Evolutionary conservation across 2,329 filamentous ascomycete genomes (phyloP).

Genomic region (Fusarium illudens): DNA sequence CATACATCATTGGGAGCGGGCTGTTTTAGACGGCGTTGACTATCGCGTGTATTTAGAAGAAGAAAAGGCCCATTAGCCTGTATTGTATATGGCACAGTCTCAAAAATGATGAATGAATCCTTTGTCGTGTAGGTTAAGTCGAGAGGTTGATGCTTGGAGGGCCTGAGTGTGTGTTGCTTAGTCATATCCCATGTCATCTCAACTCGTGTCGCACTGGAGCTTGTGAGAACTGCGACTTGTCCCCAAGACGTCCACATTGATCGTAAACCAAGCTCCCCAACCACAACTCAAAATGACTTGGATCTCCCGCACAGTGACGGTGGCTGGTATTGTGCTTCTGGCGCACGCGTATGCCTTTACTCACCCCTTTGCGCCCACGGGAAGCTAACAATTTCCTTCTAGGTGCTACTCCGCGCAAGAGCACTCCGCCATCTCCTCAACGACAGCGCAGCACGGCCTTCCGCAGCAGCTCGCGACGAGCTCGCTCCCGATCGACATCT

Average conservation of each 20-base stretch:
- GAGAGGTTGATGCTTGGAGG: background rate
- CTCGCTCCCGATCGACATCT: conserved; percentile 83
- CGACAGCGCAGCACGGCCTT: conserved; percentile 55
- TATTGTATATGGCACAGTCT: background rate
- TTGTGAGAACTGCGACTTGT: conserved; percentile 31
- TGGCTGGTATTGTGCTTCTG: conserved; percentile 79
- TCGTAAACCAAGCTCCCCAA: conserved; percentile 11
- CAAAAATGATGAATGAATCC: background rate
- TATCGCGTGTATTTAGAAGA: background rate
- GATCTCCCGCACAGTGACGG: conserved; percentile 74
- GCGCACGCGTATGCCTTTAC: conserved; percentile 78
- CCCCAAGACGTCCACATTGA: conserved; percentile 21
- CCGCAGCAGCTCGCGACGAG: conserved; percentile 52
- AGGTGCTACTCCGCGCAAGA: conserved; percentile 98
- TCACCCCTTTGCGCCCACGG: background rate
- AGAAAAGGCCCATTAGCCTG: background rate
- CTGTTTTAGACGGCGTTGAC: conserved; percentile 24
- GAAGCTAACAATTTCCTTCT: conserved; percentile 32
- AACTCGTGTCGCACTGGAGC: background rate
- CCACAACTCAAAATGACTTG: conserved; percentile 67
- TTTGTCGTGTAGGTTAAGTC: background rate
- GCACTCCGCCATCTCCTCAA: conserved; percentile 77
- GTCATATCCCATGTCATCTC: conserved; percentile 31
- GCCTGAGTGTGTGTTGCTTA: conserved; percentile 25
- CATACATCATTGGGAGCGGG: conserved; percentile 17